A percentile compares a stretch with the other conserved stretches of the same genome.
These are phyloP conservation scores for Magnolia changhungtana DNA, from an alignment of 164 flowering plant genomes.

Conservation along the genomic window DNA sequence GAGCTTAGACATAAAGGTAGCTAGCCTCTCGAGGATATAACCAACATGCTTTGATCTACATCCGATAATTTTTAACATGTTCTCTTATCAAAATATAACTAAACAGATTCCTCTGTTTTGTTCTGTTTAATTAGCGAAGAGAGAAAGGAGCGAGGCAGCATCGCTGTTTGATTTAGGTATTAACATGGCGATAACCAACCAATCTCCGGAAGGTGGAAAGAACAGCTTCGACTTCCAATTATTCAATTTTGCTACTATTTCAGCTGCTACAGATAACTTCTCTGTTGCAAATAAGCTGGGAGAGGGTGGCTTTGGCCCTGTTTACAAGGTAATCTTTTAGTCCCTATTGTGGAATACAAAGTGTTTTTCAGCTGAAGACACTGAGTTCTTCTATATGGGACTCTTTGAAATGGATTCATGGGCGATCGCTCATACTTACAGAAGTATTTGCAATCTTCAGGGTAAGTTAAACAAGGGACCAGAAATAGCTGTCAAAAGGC, in stretches of 20 bases:
- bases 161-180: not conserved
- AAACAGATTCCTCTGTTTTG: not conserved
- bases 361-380: too few relatives aligned
- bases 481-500: constrained; percentile 40
- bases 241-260: not conserved
- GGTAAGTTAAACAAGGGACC: constrained; percentile 22
- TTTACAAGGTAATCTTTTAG: too few relatives aligned
- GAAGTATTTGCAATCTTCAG: constrained; percentile 7
- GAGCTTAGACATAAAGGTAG: not conserved
- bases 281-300: constrained; percentile 1
- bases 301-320: constrained; percentile 4
- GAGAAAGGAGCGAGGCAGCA: not conserved
- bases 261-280: constrained; percentile 1
- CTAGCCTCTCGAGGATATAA: too few relatives aligned
- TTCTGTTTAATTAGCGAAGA: not conserved
- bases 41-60: not conserved
- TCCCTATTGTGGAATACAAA: too few relatives aligned
- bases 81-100: not conserved
- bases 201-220: not conserved
- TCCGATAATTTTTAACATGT: not conserved
- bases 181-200: too few relatives aligned
- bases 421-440: too few relatives aligned
- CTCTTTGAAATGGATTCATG: too few relatives aligned
- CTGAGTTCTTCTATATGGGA: too few relatives aligned
- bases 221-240: not conserved